Percentiles rank a stretch among this genome's conserved stretches.
Evolutionary conservation across 2,329 filamentous ascomycete species (phyloP).

Genomic region (Metarhizium anisopliae): DNA sequence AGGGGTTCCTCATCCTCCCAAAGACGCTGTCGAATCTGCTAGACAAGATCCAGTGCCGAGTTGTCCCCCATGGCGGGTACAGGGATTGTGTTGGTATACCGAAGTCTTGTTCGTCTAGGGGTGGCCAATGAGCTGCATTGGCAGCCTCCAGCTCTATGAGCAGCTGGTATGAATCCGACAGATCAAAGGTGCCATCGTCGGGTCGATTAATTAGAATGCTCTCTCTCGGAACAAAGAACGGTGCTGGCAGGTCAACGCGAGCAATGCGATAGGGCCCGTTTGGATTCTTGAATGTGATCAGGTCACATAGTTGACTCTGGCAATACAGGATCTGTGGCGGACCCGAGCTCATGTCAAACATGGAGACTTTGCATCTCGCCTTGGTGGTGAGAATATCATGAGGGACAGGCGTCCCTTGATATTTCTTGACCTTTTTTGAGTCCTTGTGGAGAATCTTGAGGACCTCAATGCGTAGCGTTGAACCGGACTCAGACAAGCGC

Average conservation of each 20-base stretch:
- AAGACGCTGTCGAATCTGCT: slow-evolving; percentile 33
- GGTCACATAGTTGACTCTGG: slow-evolving; percentile 44
- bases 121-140: slow-evolving; percentile 42
- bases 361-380: slow-evolving; percentile 28
- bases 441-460: slow-evolving; percentile 44
- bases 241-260: slow-evolving; percentile 36
- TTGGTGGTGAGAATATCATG: slow-evolving; percentile 22
- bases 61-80: slow-evolving; percentile 11
- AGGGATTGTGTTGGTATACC: slow-evolving; percentile 15
- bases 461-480: slow-evolving; percentile 42
- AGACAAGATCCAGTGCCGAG: slow-evolving; percentile 28
- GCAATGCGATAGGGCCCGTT: slow-evolving; percentile 36
- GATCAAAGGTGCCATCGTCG: slow-evolving; percentile 36
- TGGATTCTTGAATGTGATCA: slow-evolving; percentile 40
- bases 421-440: slow-evolving; percentile 26
- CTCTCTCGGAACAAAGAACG: slow-evolving; percentile 44
- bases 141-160: slow-evolving; percentile 44
- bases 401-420: slow-evolving; percentile 18
- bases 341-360: slow-evolving; percentile 24
- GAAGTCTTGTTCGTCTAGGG: slow-evolving; percentile 30
- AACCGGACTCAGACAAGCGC: slow-evolving; percentile 22
- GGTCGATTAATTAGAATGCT: slow-evolving; percentile 40
- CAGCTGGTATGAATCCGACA: slow-evolving; percentile 41
- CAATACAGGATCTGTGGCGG: slow-evolving; percentile 38
- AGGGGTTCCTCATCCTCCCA: slow-evolving; percentile 28